phyloP scores from a whole-genome alignment of 2,329 filamentous ascomycete species.

The Cryphonectria radicalis region DNA sequence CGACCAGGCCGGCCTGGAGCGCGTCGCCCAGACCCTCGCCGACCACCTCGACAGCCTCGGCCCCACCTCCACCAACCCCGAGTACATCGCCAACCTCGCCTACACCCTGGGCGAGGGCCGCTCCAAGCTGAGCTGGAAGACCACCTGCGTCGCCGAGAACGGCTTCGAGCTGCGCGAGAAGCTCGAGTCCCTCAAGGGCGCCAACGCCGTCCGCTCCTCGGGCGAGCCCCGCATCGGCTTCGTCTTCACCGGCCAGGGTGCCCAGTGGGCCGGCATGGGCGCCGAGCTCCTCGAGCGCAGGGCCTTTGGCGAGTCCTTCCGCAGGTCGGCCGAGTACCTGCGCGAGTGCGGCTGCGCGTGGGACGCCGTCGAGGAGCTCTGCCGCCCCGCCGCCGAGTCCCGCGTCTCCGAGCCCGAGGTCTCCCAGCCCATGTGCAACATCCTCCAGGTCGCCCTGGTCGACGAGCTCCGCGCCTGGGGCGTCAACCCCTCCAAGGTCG shows the following conservation, averaged over 20 bases:
- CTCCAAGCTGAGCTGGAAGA: constrained; percentile 35
- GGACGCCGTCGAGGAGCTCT: constrained; percentile 33
- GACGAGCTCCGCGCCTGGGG: constrained; percentile 34
- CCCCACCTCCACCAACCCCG: constrained; percentile 16
- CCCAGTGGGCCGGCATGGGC: constrained; percentile 29
- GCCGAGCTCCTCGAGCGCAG: constrained; percentile 33
- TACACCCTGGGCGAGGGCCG: constrained; percentile 47
- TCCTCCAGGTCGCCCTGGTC: constrained; percentile 38
- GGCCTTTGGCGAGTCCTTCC: constrained; percentile 23
- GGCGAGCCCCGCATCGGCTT: constrained; percentile 26
- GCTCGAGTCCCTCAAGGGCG: constrained; percentile 33
- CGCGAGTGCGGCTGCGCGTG: constrained; percentile 22
- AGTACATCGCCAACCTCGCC: constrained; percentile 47
- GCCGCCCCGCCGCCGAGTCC: constrained; percentile 27
- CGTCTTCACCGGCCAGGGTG: constrained; percentile 29
- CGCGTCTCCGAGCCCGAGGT: constrained; percentile 36
- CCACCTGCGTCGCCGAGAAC: constrained; percentile 48
- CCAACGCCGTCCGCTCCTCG: constrained; percentile 19
- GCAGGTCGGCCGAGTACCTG: constrained; percentile 19
- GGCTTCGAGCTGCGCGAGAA: constrained; percentile 50
- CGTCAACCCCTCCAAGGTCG: constrained; percentile 32
- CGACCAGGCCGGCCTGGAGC: constrained; percentile 39
- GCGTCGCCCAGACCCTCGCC: constrained; percentile 39
- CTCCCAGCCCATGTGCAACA: constrained; percentile 42
- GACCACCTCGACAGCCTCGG: constrained; percentile 45